Base-by-base conservation (phyloP, 805 yeast genomes). In the Spencermartinsiella europaea region DNA sequence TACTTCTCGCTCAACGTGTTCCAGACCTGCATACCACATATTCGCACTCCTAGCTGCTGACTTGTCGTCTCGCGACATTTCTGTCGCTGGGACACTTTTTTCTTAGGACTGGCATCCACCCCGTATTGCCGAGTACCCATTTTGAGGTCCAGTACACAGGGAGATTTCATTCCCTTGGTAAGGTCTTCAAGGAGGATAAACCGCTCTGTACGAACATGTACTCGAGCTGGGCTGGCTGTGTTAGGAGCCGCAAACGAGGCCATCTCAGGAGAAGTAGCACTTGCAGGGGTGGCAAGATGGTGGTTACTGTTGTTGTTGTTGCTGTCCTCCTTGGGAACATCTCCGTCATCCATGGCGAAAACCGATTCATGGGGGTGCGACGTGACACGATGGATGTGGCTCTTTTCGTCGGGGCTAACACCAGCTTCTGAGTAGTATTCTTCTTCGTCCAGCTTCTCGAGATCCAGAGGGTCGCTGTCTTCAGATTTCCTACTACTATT, bases 71-170 rank as follows among this genome's bases (percentile, higher is more conserved):
- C 66, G 2, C 74, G 68, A 65, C 99, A 93, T 66, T 93, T 93
- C 45, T 73, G 72, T 28, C 86, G 68, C 67, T 93, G 99, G 0
- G 96, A 86, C 40, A 68, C 62, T 59, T 81, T 83, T 65, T 93
- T 93, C 41, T 79, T 68, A 12, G 67, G 63, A 4, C 74, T 73
- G 0, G 98, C 97, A 53, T 89, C 95, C n/a, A 91, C 83, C 7
- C 99, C 99, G 59, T 93, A 93, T 66, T 93, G 99, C 48, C 99
- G 74, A 0, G 99, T 91, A 0, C 99, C 99, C 98, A 93, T 93
- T 62, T 93, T 93, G 57, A 93, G 71, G 66, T 93, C 99, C 42
- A 93, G 69, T 0, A 91, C 98, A 62, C 96, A 90, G 0, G 99
- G 97, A 53, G 76, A 77, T 25, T 67, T 70, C 81, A 91, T 80